These are phyloP conservation scores for Thraustochytrium sp. DNA, from an alignment of 352 stramenopile genomes.

Conservation along the genomic window DNA sequence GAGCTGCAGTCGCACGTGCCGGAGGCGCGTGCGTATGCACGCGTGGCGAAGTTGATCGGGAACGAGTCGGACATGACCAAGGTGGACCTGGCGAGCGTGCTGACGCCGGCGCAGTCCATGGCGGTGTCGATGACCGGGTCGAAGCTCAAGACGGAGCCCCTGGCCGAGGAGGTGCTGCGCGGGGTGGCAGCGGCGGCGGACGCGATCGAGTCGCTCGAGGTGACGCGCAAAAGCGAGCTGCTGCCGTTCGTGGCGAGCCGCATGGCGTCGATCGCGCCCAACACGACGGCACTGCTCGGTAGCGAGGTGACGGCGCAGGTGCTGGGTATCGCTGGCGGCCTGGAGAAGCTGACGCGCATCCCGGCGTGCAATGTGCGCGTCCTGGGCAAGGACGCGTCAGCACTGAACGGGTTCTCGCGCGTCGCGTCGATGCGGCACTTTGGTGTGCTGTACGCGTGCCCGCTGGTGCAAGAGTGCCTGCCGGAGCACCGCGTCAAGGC, in stretches of 20 bases:
- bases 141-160: neutral
- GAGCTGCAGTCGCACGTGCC: conserved; percentile 22
- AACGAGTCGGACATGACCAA: conserved; percentile 28
- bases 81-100: conserved; percentile 1
- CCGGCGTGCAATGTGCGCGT: conserved; percentile 35
- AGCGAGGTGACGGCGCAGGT: conserved; percentile 19
- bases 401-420: conserved; percentile 11
- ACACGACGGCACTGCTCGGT: conserved; percentile 29
- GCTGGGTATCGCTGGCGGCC: conserved; percentile 8
- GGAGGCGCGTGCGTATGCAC: neutral
- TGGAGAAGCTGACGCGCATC: conserved; percentile 1
- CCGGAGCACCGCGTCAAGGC: conserved; percentile 36
- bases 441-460: conserved; percentile 33
- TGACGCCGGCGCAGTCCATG: conserved; percentile 25
- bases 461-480: conserved; percentile 33
- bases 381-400: neutral
- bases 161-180: neutral
- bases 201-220: neutral
- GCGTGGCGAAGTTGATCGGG: conserved; percentile 2
- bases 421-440: conserved; percentile 22
- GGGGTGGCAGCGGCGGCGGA: neutral
- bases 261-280: conserved; percentile 34
- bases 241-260: conserved; percentile 17
- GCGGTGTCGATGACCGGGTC: conserved; percentile 36
- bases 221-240: neutral